A percentile compares a stretch with the other conserved stretches of the same genome.
Evolutionary conservation across 2,329 filamentous ascomycete genomes (phyloP).

Genomic region (Magnaporthiopsis rhizophila): DNA sequence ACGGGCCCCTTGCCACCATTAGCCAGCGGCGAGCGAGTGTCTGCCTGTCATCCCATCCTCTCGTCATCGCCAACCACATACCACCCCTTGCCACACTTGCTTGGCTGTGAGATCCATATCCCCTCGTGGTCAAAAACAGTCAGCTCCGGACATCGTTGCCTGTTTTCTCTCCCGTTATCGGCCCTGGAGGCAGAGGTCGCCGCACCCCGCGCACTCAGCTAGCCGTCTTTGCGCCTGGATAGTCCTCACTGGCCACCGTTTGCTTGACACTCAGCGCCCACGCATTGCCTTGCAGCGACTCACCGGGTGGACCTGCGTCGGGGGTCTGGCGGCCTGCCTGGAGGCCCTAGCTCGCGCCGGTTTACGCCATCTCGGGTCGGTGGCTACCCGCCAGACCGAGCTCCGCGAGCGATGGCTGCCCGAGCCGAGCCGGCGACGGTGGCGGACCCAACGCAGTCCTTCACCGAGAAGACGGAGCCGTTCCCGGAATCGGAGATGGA

Average conservation of each 20-base stretch:
- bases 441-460: constrained; percentile 9
- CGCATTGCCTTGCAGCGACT: not conserved
- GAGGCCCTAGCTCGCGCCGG: too few relatives aligned
- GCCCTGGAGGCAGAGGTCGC: not conserved
- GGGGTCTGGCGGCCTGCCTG: too few relatives aligned
- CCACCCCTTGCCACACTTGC: too few relatives aligned
- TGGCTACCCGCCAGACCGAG: not conserved
- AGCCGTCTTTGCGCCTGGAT: too few relatives aligned
- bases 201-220: too few relatives aligned
- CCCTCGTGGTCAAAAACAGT: not conserved
- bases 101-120: too few relatives aligned
- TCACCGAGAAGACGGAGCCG: constrained; percentile 46
- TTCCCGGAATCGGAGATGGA: constrained; percentile 50
- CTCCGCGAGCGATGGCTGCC: constrained; percentile 5
- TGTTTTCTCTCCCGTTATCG: not conserved
- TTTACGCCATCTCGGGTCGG: not conserved
- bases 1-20: not conserved
- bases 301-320: not conserved
- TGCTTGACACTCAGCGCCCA: not conserved
- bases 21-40: too few relatives aligned
- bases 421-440: constrained; percentile 3
- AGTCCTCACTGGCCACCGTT: not conserved
- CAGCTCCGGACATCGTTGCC: too few relatives aligned
- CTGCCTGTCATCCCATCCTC: not conserved
- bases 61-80: too few relatives aligned